These are phyloP conservation scores for Phoenix dactylifera DNA, from an alignment of 176 grass and related monocot genomes.

Conservation along the genomic window DNA sequence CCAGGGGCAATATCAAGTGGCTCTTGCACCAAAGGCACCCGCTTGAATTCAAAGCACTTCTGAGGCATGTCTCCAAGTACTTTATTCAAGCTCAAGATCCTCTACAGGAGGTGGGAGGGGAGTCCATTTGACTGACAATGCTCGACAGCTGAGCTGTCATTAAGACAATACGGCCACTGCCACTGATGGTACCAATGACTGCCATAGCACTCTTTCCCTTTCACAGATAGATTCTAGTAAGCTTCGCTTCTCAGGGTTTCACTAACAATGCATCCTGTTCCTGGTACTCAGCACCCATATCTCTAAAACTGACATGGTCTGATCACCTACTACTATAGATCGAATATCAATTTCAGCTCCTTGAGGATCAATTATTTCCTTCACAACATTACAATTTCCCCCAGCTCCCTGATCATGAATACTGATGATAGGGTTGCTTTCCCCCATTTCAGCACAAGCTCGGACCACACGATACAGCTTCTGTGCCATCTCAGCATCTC, in stretches of 20 bases:
- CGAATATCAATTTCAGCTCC: slow-evolving; percentile 92
- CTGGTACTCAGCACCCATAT: slow-evolving; percentile 89
- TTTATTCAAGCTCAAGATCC: slow-evolving; percentile 93
- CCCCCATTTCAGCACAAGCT: slow-evolving; percentile 87
- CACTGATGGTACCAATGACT: slow-evolving; percentile 75
- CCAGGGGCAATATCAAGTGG: slow-evolving; percentile 68
- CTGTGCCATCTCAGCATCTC: slow-evolving; percentile 96
- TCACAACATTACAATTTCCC: slow-evolving; percentile 93
- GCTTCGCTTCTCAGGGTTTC: slow-evolving; percentile 48
- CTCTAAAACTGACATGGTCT: slow-evolving; percentile 83
- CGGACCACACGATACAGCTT: slow-evolving; percentile 84
- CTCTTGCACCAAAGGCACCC: slow-evolving; percentile 37
- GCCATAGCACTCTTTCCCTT: slow-evolving; percentile 88
- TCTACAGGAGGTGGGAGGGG: slow-evolving; percentile 50
- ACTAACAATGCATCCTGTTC: slow-evolving; percentile 81
- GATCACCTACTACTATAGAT: slow-evolving; percentile 74
- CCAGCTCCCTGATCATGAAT: slow-evolving; percentile 97
- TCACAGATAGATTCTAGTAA: slow-evolving; percentile 59
- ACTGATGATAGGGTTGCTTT: slow-evolving; percentile 77
- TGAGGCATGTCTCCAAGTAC: slow-evolving; percentile 93
- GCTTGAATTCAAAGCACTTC: slow-evolving; percentile 67
- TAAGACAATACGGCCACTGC: slow-evolving; percentile 79
- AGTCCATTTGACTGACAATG: slow-evolving; percentile 40
- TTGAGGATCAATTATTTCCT: slow-evolving; percentile 88
- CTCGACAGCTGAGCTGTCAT: slow-evolving; percentile 53